A percentile compares a stretch with the other conserved stretches of the same genome.
phyloP scores from a whole-genome alignment of 164 flowering plant species.

The Umbellularia californica region DNA sequence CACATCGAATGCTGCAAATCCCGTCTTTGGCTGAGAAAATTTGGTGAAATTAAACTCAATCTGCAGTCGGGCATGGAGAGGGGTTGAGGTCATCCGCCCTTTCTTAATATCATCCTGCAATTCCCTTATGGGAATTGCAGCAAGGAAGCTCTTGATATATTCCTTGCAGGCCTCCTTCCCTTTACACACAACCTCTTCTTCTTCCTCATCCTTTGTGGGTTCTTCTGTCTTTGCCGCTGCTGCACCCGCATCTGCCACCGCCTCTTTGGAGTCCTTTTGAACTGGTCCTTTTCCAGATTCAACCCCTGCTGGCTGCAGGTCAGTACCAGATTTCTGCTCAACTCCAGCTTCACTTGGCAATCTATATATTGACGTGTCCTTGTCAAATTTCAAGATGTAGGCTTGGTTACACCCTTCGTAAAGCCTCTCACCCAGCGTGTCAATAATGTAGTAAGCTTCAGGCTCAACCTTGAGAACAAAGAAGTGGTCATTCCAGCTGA shows the following conservation, averaged over 20 bases:
- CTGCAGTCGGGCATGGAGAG: slow-evolving; percentile 84
- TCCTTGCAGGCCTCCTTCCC: slow-evolving; percentile 96
- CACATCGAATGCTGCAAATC: background rate
- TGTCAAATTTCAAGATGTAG: slow-evolving; percentile 78
- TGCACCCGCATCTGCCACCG: slow-evolving; percentile 2
- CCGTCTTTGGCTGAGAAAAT: slow-evolving; percentile 13
- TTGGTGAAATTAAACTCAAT: slow-evolving; percentile 83
- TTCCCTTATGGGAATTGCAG: slow-evolving; percentile 95
- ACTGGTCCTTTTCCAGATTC: slow-evolving; percentile 22
- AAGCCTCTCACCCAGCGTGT: slow-evolving; percentile 93
- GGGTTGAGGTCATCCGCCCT: slow-evolving; percentile 60
- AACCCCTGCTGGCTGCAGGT: slow-evolving; percentile 26
- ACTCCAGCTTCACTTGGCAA: slow-evolving; percentile 28
- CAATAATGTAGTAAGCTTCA: slow-evolving; percentile 87
- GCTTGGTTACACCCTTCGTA: slow-evolving; percentile 93
- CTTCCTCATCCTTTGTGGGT: slow-evolving; percentile 22
- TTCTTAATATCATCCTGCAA: slow-evolving; percentile 80
- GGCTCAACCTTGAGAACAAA: slow-evolving; percentile 84
- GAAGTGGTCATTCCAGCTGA: slow-evolving; percentile 98
- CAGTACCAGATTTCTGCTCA: slow-evolving; percentile 40
- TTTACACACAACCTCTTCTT: slow-evolving; percentile 51
- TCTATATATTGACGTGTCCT: slow-evolving; percentile 43
- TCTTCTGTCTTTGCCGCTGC: slow-evolving; percentile 30
- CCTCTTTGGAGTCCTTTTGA: slow-evolving; percentile 22
- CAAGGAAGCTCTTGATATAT: slow-evolving; percentile 87